These are phyloP conservation scores for Blastobotrys mokoenaii DNA, from an alignment of 805 yeast species.

Conservation along the genomic window DNA sequence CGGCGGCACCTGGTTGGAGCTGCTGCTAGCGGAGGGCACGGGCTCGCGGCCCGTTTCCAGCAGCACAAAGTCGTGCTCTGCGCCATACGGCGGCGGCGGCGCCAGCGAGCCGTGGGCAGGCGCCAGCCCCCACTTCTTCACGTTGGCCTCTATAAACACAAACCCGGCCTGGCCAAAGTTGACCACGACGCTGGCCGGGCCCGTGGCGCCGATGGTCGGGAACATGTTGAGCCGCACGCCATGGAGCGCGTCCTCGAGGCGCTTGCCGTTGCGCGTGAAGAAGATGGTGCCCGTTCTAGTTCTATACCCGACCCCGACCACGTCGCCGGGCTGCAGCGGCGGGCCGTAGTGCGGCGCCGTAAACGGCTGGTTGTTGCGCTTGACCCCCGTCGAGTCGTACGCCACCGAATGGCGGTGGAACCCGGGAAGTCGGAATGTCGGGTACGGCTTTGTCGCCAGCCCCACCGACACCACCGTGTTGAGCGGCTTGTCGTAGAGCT, in stretches of 20 bases:
- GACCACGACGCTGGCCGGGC: slow-evolving; percentile 75
- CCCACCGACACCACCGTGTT: slow-evolving; percentile 59
- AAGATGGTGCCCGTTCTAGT: slow-evolving; percentile 78
- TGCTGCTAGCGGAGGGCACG: slow-evolving; percentile 34
- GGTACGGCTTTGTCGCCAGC: slow-evolving; percentile 79
- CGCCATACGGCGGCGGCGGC: slow-evolving; percentile 90
- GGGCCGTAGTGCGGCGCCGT: slow-evolving; percentile 35
- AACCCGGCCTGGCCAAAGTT: slow-evolving; percentile 86
- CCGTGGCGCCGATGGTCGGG: slow-evolving; percentile 85
- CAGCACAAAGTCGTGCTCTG: slow-evolving; percentile 67
- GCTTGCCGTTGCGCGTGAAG: slow-evolving; percentile 91
- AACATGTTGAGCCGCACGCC: slow-evolving; percentile 66
- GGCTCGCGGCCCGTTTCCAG: slow-evolving; percentile 39
- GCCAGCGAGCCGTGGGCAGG: slow-evolving; percentile 79
- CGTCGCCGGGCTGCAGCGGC: slow-evolving; percentile 70
- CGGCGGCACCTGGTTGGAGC: slow-evolving; percentile 3
- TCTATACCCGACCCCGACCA: slow-evolving; percentile 85
- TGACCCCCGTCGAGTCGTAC: slow-evolving; percentile 79
- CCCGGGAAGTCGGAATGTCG: slow-evolving; percentile 89
- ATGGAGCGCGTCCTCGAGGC: slow-evolving; percentile 68
- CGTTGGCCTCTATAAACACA: slow-evolving; percentile 87
- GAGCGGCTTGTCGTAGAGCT: slow-evolving; percentile 62
- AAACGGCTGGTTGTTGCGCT: slow-evolving; percentile 77
- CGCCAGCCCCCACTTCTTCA: slow-evolving; percentile 94
- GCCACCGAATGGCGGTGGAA: slow-evolving; percentile 75